Base-by-base conservation (phyloP, 768 basidiomycete genomes). In the Kwoniella dendrophila region DNA sequence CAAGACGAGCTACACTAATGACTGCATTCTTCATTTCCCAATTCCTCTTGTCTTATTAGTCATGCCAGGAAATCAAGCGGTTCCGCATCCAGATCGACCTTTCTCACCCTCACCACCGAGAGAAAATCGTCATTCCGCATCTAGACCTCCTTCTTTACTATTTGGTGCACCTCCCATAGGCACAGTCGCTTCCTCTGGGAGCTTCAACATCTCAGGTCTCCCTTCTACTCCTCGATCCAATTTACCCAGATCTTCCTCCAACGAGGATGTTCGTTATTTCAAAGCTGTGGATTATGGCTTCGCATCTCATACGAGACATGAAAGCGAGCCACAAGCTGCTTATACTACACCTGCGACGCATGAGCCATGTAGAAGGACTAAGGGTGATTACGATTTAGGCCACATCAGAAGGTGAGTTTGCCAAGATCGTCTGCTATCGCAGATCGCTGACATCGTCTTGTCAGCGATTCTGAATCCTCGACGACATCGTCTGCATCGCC, bases 21-120 rank as follows among this genome's bases (percentile, higher is more conserved):
- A 44, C 22, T 27, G 27, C 29, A 14, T 44, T 29, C 3, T 61
- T 10, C 50, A 63, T 29, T 27, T 51, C 22, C 62, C 56, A 18
- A 51, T 43, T 1, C 72, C 20, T 57, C 69, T 36, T 59, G 72
- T 29, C 69, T 12, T 76, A 64, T 10, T 59, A 45, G 53, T 44
- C n/a, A 63, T 63, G 62, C 24, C 62, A 8, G 16, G 11, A 4
- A 34, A 3, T 18, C 50, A 38, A 47, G 27, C 24, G 1, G 16
- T 32, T 50, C 62, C 32, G 10, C 54, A 52, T n/a, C 43, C 43
- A 4, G 60, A 53, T n/a, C 61, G 72, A 10, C 72, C 72, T 0
- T 68, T 73, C 64, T 73, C 72, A 18, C 72, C 72, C 27, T 73
- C 72, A 2, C 72, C 72, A n/a, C 69, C 72, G 5, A 27, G 69